Evolutionary conservation across 2,329 filamentous ascomycete genomes (phyloP), one percentile per base, ranked within the genome.

Genomic region (Beauveria caledonica): DNA sequence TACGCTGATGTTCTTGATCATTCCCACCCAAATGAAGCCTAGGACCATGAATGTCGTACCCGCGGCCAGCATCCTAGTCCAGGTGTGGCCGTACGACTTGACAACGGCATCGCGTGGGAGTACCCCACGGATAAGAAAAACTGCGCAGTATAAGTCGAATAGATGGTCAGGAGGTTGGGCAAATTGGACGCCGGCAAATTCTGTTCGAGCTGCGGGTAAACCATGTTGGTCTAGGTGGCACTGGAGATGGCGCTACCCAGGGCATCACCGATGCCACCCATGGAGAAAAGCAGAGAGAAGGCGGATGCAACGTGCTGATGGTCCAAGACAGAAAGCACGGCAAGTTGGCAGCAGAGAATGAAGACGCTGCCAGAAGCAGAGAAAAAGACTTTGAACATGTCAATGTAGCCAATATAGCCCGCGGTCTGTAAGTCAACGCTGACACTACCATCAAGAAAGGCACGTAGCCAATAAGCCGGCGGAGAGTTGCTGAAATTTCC

Each of bases 401-500:
- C 64, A 13, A 73, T 64, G 64, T 70, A 74, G 25, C 72, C 73
- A 49, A 74, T 66, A 13, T 66, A 65, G 54, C 74, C 75, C 4
- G 78, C 76, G 36, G 78, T 64, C 5, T 77, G 68, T 3, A 80
- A 65, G 11, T 64, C 68, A 2, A 78, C 68, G 58, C 75, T 73
- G 61, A 70, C 23, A 85, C 76, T 0, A 83, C 79, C 63, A 83
- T 76, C 0, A 86, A 71, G 61, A 80, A 84, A 0, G 82, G 85
- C 3, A 33, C 4, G 29, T 33, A 33, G 11, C 29, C 29, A 33
- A 5, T 33, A 10, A 33, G 4, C 10, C 29, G 13, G 29, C 29
- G 11, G 29, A 13, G 10, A 13, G 29, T 33, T 33, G 29, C 13
- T 13, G 29, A 33, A 33, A 33, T 33, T 33, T 33, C 29, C 29